Evolutionary conservation across 768 basidiomycete genomes (phyloP).

Genomic region (Gymnopilus dilepis): DNA sequence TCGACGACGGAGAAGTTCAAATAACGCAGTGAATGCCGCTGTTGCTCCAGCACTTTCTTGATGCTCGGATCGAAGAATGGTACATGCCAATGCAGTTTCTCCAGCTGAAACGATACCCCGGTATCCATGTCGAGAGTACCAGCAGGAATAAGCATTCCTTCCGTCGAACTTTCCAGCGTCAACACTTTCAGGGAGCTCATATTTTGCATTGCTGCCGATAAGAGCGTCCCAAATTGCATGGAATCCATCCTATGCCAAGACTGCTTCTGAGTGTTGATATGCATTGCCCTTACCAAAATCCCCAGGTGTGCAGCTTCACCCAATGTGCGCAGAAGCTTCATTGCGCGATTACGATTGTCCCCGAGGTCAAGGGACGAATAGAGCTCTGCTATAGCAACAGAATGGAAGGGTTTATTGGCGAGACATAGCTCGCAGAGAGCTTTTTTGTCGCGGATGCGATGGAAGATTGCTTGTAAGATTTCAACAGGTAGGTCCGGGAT

Average conservation of each 20-base stretch:
- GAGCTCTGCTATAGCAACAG: background rate
- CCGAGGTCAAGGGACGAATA: background rate
- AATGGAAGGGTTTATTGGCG: background rate
- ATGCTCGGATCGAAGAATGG: background rate
- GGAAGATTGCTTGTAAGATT: background rate
- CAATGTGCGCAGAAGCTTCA: background rate
- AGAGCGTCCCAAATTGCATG: background rate
- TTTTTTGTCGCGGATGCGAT: background rate
- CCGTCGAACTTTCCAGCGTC: background rate
- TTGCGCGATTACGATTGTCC: background rate
- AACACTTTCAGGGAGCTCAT: background rate
- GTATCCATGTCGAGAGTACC: background rate
- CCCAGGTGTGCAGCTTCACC: background rate
- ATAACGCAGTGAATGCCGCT: background rate
- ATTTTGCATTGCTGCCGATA: background rate
- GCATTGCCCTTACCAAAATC: background rate
- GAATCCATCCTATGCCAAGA: too few relatives aligned
- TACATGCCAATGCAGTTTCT: background rate
- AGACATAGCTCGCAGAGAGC: background rate
- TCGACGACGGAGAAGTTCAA: background rate
- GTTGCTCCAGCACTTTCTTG: background rate
- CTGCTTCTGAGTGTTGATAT: too few relatives aligned
- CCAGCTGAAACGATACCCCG: background rate
- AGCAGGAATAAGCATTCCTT: background rate
- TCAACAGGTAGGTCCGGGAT: background rate